These are phyloP conservation scores for Colletotrichum orchidophilum DNA, from an alignment of 2,329 filamentous ascomycete species.

Conservation along the genomic window DNA sequence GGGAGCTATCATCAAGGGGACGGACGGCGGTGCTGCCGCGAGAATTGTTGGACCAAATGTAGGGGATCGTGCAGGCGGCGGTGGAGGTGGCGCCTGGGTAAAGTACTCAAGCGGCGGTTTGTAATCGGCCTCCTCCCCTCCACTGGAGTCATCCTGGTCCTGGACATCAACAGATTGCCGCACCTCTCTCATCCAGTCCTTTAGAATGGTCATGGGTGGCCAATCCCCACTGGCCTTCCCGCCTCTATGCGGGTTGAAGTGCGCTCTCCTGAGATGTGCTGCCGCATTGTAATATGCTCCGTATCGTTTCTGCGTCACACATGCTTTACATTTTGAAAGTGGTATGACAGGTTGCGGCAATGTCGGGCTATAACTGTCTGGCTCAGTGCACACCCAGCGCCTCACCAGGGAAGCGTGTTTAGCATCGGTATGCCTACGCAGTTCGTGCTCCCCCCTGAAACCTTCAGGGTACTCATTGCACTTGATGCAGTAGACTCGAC, in stretches of 20 bases:
- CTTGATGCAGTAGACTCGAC: conserved; percentile 78
- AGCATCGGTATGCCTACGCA: conserved; percentile 72
- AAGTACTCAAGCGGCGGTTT: conserved; percentile 29
- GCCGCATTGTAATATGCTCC: conserved; percentile 69
- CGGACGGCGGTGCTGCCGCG: conserved; percentile 10
- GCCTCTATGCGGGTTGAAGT: conserved; percentile 65
- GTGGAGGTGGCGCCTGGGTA: conserved; percentile 19
- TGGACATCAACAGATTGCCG: conserved; percentile 58
- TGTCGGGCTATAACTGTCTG: conserved; percentile 47
- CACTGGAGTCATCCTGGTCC: conserved; percentile 58
- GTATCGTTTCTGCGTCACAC: conserved; percentile 64
- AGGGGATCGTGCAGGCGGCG: conserved; percentile 20
- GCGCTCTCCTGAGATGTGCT: conserved; percentile 65
- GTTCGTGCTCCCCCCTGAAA: conserved; percentile 90
- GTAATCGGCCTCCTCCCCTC: conserved; percentile 54
- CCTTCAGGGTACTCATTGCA: conserved; percentile 87
- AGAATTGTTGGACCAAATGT: conserved; percentile 16
- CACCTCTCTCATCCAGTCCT: conserved; percentile 70
- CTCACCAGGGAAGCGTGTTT: conserved; percentile 65
- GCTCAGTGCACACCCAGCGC: conserved; percentile 66
- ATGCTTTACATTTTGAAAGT: conserved; percentile 65
- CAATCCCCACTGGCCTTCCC: conserved; percentile 68
- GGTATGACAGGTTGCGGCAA: conserved; percentile 60
- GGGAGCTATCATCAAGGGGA: conserved; percentile 13
- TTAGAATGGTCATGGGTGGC: conserved; percentile 66